Evolutionary conservation across 1,284 basidiomycete species (phyloP).

Genomic region (Phylloporus gajari): DNA sequence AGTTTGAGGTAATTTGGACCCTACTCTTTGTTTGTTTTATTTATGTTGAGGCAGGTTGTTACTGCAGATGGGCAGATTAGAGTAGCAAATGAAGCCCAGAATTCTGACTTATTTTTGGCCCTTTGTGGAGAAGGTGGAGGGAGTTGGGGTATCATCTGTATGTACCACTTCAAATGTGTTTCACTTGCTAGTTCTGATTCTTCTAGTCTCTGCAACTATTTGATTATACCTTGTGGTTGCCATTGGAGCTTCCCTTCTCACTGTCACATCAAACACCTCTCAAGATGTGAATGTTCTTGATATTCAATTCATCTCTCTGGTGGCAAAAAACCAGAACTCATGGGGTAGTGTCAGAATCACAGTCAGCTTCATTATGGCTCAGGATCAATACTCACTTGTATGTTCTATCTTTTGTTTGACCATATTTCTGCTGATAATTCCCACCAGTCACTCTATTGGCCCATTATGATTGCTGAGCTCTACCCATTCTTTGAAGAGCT

Average conservation of each 20-base stretch:
- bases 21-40: neutral
- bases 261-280: slow-evolving; percentile 15
- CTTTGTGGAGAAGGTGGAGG: slow-evolving; percentile 36
- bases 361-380: neutral
- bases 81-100: slow-evolving; percentile 29
- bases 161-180: neutral
- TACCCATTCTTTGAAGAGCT: slow-evolving; percentile 30
- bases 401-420: neutral
- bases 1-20: slow-evolving; percentile 25
- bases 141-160: slow-evolving; percentile 40
- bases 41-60: slow-evolving; percentile 22
- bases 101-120: slow-evolving; percentile 41
- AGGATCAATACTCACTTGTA: slow-evolving; percentile 21
- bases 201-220: slow-evolving; percentile 27
- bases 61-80: slow-evolving; percentile 33
- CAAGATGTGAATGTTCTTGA: slow-evolving; percentile 24
- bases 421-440: neutral
- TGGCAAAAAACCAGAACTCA: slow-evolving; percentile 27
- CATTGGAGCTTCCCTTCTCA: slow-evolving; percentile 26
- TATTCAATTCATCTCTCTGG: slow-evolving; percentile 27
- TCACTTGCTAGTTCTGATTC: neutral
- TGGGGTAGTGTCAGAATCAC: slow-evolving; percentile 18
- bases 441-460: slow-evolving; percentile 20
- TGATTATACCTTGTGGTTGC: slow-evolving; percentile 18
- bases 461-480: slow-evolving; percentile 8